Conservation (phyloP, 177 flowering plant genomes). For the Vitis hybrid region DNA sequence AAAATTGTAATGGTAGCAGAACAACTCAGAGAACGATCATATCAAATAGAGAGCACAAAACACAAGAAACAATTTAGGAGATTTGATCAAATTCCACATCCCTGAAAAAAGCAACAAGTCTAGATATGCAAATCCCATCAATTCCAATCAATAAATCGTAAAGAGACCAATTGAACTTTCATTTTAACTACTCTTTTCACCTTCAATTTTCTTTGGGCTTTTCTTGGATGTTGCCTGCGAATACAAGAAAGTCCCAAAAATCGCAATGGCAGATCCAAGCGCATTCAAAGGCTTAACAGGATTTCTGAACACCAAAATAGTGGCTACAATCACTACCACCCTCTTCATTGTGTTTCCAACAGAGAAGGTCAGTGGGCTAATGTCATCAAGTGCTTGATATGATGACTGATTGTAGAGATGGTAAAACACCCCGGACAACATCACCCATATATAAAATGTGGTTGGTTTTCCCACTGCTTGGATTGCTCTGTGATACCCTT, state of each 20-base stretch:
- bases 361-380: slow-evolving; percentile 86
- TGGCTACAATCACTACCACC: slow-evolving; percentile 78
- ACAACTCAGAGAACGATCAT: too few relatives aligned
- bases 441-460: slow-evolving; percentile 75
- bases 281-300: slow-evolving; percentile 88
- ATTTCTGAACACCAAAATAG: slow-evolving; percentile 80
- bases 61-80: too few relatives aligned
- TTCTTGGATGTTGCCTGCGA: slow-evolving; percentile 66
- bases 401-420: slow-evolving; percentile 89
- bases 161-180: neutral
- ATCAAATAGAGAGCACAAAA: too few relatives aligned
- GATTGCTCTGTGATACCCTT: slow-evolving; percentile 70
- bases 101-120: too few relatives aligned
- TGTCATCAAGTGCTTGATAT: slow-evolving; percentile 84
- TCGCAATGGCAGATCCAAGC: slow-evolving; percentile 85
- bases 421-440: slow-evolving; percentile 78
- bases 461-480: slow-evolving; percentile 47
- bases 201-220: slow-evolving; percentile 44
- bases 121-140: too few relatives aligned
- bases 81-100: too few relatives aligned
- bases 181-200: slow-evolving; percentile 45
- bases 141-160: neutral
- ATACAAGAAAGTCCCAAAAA: slow-evolving; percentile 89
- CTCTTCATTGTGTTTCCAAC: slow-evolving; percentile 97
- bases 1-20: too few relatives aligned